A percentile compares a stretch with the other conserved stretches of the same genome.
Evolutionary conservation across 2,329 filamentous ascomycete genomes (phyloP).

Genomic region (Aspergillus sp.): DNA sequence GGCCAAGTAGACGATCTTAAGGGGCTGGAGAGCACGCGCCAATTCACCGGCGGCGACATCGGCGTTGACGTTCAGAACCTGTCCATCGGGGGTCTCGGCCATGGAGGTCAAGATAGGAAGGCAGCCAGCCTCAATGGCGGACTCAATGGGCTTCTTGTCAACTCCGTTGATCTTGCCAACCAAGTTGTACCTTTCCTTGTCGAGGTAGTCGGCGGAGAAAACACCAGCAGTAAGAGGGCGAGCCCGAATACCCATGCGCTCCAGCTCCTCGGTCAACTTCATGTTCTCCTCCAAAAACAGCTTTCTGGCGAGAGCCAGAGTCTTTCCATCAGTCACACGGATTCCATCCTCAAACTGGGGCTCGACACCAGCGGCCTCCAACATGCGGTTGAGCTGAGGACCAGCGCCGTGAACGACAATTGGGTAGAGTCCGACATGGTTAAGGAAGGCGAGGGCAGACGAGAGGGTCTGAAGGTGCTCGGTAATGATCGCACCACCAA

Average conservation of each 20-base stretch:
- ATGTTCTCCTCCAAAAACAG: constrained; percentile 95
- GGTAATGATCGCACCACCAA: constrained; percentile 91
- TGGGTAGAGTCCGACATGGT: constrained; percentile 90
- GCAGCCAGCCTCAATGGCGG: constrained; percentile 84
- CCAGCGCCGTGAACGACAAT: constrained; percentile 94
- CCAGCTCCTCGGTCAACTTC: constrained; percentile 83
- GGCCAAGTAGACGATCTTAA: constrained; percentile 98
- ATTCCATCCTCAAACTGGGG: constrained; percentile 96
- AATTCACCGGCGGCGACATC: constrained; percentile 94
- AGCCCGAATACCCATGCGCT: constrained; percentile 82
- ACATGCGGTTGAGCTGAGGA: constrained; percentile 86
- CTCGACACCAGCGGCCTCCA: constrained; percentile 87
- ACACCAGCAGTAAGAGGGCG: constrained; percentile 85
- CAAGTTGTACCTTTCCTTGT: constrained; percentile 93
- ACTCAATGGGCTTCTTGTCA: constrained; percentile 84
- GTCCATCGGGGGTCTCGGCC: constrained; percentile 87
- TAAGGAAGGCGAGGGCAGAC: constrained; percentile 82
- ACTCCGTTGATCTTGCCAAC: constrained; percentile 95
- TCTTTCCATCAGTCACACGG: constrained; percentile 91
- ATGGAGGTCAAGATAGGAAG: constrained; percentile 93
- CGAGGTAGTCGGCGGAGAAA: constrained; percentile 88
- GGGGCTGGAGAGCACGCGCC: constrained; percentile 78
- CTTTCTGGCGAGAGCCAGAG: constrained; percentile 81
- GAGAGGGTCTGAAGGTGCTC: constrained; percentile 91
- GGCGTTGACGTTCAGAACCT: constrained; percentile 94